Evolutionary conservation across 169 alveolate species (phyloP).

Genomic region (Theileria luwenshuni): DNA sequence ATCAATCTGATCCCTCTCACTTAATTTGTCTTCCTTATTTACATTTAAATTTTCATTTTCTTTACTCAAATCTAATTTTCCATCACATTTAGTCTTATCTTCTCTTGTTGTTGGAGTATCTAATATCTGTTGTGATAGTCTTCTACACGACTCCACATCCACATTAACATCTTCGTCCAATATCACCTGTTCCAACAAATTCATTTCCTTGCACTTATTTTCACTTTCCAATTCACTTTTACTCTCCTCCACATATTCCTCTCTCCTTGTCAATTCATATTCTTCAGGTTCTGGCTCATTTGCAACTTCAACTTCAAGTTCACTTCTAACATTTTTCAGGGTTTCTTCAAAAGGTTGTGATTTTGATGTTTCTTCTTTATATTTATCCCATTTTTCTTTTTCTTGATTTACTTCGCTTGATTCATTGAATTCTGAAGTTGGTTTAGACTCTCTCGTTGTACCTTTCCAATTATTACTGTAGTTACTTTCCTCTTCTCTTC

Average conservation of each 20-base stretch:
- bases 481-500: background rate
- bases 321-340: too few species aligned
- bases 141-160: conserved; percentile 15
- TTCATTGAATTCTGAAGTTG: background rate
- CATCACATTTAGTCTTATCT: too few species aligned
- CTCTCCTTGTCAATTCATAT: background rate
- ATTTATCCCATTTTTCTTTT: background rate
- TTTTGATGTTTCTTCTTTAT: background rate
- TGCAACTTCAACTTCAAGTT: background rate
- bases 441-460: background rate
- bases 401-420: background rate
- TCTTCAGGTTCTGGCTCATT: background rate
- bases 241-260: background rate
- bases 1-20: too few species aligned
- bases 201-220: too few species aligned
- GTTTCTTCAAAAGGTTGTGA: conserved; percentile 5
- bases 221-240: too few species aligned
- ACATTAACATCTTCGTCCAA: conserved; percentile 5
- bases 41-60: too few species aligned
- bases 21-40: too few species aligned
- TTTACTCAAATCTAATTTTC: too few species aligned
- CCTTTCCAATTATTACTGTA: background rate
- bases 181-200: conserved; percentile 6
- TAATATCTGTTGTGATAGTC: background rate
- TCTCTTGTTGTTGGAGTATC: background rate